Percentiles rank a stretch among this genome's conserved stretches.
Conservation (phyloP, 805 yeast genomes). For the Barnettozyma vustinii region DNA sequence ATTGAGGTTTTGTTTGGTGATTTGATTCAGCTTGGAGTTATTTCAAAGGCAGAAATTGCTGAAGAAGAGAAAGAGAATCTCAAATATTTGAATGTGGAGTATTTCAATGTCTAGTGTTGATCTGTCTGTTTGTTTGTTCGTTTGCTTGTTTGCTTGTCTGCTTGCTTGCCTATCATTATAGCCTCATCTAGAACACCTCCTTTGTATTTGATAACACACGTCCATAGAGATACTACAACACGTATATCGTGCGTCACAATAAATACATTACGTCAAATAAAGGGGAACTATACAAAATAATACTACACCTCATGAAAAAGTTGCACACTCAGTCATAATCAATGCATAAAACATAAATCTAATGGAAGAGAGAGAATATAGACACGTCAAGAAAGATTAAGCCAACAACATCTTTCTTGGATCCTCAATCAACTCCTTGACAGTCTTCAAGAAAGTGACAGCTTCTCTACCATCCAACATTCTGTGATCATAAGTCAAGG, state of each 20-base stretch:
- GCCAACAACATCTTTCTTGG: slow-evolving; percentile 93
- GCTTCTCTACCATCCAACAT: slow-evolving; percentile 98
- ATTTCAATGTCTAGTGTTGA: slow-evolving; percentile 12
- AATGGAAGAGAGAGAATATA: neutral
- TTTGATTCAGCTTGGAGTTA: slow-evolving; percentile 52
- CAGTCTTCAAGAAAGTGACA: slow-evolving; percentile 91
- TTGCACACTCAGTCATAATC: neutral
- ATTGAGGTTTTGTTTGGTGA: slow-evolving; percentile 72
- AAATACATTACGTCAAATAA: slow-evolving; percentile 1
- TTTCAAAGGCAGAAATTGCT: slow-evolving; percentile 29
- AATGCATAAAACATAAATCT: slow-evolving; percentile 1
- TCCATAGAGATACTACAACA: neutral
- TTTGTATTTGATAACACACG: too few relatives aligned
- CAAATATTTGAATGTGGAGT: slow-evolving; percentile 28
- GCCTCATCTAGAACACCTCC: too few relatives aligned
- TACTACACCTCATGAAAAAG: neutral
- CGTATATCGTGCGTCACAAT: neutral
- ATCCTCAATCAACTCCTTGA: slow-evolving; percentile 96
- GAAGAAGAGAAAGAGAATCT: slow-evolving; percentile 28
- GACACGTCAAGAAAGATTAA: slow-evolving; percentile 16
- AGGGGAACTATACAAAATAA: neutral
- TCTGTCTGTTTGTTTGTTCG: too few relatives aligned
- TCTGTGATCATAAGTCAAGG: slow-evolving; percentile 97
- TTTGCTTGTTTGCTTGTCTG: too few relatives aligned
- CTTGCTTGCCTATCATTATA: too few relatives aligned